Base-by-base conservation (phyloP, 805 yeast species). In the Torulaspora microellipsoides region DNA sequence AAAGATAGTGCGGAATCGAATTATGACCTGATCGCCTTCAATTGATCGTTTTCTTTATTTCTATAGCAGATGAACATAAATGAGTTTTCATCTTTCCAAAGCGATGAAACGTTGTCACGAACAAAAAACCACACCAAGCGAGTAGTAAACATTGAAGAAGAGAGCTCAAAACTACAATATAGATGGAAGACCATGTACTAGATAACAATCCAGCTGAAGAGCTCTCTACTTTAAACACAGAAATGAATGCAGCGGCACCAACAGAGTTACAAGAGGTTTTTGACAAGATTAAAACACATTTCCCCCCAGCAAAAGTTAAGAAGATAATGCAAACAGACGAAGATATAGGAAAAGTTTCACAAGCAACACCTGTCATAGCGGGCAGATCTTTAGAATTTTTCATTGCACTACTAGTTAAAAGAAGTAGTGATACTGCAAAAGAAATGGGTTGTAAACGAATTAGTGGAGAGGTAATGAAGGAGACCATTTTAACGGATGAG, bases 251-350 rank as follows among this genome's bases (percentile, higher is more conserved):
- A 36, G 44, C 34, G 31, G 38, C 41, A 38, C 48, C 38, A 13
- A 27, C 34, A 15, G 54, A 53, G 28, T 33, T 57, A 34, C 43
- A 47, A 13, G 52, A 38, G 3, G 57, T 58, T 3, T 65, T 62
- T 45, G 69, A 65, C 11, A 56, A 62, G 36, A 81, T 85, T 51
- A 84, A 83, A 63, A 85, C 93, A 29, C 95, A 85, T 60, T 85
- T 85, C 64, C 95, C 95, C 4, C 85, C 89, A 4, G 98, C 98
- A 2, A 78, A 98, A 50, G 89, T 93, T 57, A 93, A 93, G 71
- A 87, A 93, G 57, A 79, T 93, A 46, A 91, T 93, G 96, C 99
- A 93, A 62, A 82, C 95, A 25, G 99, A 93, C 65, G 99, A 93
- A 51, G 99, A 93, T 51, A 90, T 93, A 35, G 99, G 99, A 2